Conservation (phyloP, 345 rosid genomes). For the Pugionium dolabratum region DNA sequence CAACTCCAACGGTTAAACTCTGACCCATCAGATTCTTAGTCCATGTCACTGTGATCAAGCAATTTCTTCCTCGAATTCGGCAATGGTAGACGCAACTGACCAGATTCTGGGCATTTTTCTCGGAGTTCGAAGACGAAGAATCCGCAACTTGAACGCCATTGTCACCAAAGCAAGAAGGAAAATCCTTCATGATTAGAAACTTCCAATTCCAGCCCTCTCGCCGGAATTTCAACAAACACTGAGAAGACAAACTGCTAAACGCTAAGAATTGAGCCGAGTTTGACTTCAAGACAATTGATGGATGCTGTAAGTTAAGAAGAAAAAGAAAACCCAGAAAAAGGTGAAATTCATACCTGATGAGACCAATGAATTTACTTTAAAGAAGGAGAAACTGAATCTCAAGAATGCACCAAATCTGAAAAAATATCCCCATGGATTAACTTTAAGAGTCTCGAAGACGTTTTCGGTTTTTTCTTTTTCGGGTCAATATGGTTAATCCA, state of each 20-base stretch:
- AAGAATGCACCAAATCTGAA: slow-evolving; percentile 20
- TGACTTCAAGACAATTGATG: slow-evolving; percentile 10
- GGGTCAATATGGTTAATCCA: no score
- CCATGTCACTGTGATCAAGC: slow-evolving; percentile 81
- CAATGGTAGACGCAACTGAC: slow-evolving; percentile 79
- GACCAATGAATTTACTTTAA: background rate
- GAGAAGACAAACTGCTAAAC: slow-evolving; percentile 17
- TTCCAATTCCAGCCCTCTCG: slow-evolving; percentile 7
- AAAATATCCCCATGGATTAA: background rate
- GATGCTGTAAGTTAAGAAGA: slow-evolving; percentile 1
- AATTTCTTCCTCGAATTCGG: slow-evolving; percentile 55
- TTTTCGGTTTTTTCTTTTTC: no score
- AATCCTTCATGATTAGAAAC: slow-evolving; percentile 69
- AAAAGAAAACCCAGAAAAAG: slow-evolving; percentile 11
- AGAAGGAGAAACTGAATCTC: slow-evolving; percentile 11
- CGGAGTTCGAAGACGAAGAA: slow-evolving; percentile 62
- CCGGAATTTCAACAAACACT: slow-evolving; percentile 36
- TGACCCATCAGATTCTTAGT: slow-evolving; percentile 86
- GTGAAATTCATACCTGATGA: slow-evolving; percentile 24
- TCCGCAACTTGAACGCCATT: slow-evolving; percentile 92
- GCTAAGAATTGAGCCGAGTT: background rate
- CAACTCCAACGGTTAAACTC: slow-evolving; percentile 67
- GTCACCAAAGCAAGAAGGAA: slow-evolving; percentile 97
- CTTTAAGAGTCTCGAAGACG: background rate
- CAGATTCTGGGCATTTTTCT: slow-evolving; percentile 71